Base-by-base conservation (phyloP, 1,284 basidiomycete species). In the Malassezia slooffiae region DNA sequence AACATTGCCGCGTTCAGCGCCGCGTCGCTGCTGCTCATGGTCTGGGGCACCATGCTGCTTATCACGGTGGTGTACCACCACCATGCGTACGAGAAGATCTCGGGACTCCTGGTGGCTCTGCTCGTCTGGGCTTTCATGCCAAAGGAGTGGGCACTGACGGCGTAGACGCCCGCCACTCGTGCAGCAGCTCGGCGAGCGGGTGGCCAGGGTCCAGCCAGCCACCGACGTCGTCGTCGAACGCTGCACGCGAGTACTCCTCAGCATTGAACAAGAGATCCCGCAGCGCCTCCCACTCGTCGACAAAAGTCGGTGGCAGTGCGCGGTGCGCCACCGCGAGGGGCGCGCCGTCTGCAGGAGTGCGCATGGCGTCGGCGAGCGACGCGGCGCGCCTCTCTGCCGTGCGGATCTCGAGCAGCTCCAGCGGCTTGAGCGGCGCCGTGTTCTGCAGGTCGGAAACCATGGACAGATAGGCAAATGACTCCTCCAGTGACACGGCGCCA, bases 11-110 rank as follows among this genome's bases (percentile, higher is more conserved):
- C 38, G 16, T 17, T 60, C 10, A 27, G 27, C 3, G 42, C 35
- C 55, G 72, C 44, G 76, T 76, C 15, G 0, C 70, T 67, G 1
- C 66, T 93, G 22, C 69, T 90, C 17, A 74, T 51, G 0, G 67
- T 85, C 3, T 88, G 84, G 80, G 60, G 83, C 28, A 78, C 85
- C 68, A 84, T 86, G 62, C 73, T 78, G 9, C 77, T 78, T 52
- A 83, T 82, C 39, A 95, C 90, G 12, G 80, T 82, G 35, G 72
- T 93, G 12, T 95, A 88, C 71, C 95, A 91, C 74, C 90, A 96
- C 64, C 78, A 82, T 5, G 83, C 85, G 0, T 71, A 77, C 20
- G 90, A 95, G 74, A 95, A 96, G 72, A 52, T 86, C 28, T 79
- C 81, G 1, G 90, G 90, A 2, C 81, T 83, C 42, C 21, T 64